Evolutionary conservation across 148 eudicot genomes (phyloP), one percentile per base, ranked within the genome.

Genomic region (Pharnaceum exiguum): DNA sequence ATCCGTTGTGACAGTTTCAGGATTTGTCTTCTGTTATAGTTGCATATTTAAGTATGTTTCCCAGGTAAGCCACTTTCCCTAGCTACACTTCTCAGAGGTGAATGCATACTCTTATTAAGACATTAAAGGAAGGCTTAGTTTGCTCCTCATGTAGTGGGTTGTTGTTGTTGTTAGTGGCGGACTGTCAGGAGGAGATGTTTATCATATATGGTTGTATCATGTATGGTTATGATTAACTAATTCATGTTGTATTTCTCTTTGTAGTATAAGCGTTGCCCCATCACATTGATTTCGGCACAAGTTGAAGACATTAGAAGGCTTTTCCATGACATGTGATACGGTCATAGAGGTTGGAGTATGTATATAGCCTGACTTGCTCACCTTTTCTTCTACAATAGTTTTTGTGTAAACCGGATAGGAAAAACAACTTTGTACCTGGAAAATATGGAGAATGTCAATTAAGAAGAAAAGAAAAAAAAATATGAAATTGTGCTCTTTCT

Each of bases 11-110:
- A 74, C 99, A 59, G 85, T 84, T 51, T 93, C 99, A 46, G 99
- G 99, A 74, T 89, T 83, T 65, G 99, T 93, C 26, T 93, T 81
- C 76, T 93, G 99, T 70, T 93, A 93, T 60, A 76, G 91, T 66
- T 93, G 99, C 74, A 71, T 93, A 54, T 93, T 83, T 46, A 89
- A 89, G 70, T 93, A 93, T 68, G 80, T 86, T 69, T 77, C 84
- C 61, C 99, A 89, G 96, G 99, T 93, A 28, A 75, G 78, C 7
- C 50, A 18, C 48, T 59, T 15, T 5, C 7, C 47, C 19, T 42
- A 36, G 23, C 25, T n/a, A 29, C 15, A 15, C 26, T 31, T 35
- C 60, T 48, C 15, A 10, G 21, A 4, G 16, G 3, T 51, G 3
- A 25, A 49, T 28, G 25, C 18, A 7, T 16, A 29, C 2, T 37